These are phyloP conservation scores for Ochetophila trinervis DNA, from an alignment of 306 rosid genomes.

Conservation along the genomic window DNA sequence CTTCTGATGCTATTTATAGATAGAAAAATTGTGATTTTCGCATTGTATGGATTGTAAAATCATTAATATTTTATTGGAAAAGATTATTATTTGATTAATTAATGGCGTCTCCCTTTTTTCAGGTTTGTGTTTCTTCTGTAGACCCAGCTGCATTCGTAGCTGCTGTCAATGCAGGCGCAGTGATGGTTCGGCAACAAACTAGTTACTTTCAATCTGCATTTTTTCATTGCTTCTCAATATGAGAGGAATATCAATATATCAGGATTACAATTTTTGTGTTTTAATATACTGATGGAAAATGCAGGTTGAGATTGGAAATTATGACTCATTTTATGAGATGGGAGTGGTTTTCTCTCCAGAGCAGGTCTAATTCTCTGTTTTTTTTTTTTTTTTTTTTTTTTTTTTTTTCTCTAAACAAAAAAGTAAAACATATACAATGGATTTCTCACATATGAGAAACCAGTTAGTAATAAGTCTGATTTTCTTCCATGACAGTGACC, in stretches of 20 bases:
- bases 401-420: too few species aligned
- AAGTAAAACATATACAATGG: too few species aligned
- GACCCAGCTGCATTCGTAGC: conserved; percentile 65
- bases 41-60: too few species aligned
- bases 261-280: neutral
- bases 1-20: neutral
- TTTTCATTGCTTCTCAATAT: neutral
- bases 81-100: neutral
- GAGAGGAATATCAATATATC: neutral
- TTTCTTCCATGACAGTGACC: neutral
- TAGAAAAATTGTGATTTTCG: neutral
- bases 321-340: conserved; percentile 79
- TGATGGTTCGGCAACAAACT: conserved; percentile 52
- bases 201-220: conserved; percentile 17
- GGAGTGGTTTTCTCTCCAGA: conserved; percentile 75
- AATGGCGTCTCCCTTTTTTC: conserved; percentile 28
- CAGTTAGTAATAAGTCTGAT: neutral
- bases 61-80: too few species aligned
- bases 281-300: conserved; percentile 19
- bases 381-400: too few species aligned
- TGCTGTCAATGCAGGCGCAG: conserved; percentile 92
- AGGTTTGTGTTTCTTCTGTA: conserved; percentile 93
- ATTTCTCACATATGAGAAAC: neutral
- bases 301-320: conserved; percentile 94
- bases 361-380: conserved; percentile 53